These are phyloP conservation scores for Mucor racemosus DNA, from an alignment of 371 early-diverging fungal genomes.

Conservation along the genomic window DNA sequence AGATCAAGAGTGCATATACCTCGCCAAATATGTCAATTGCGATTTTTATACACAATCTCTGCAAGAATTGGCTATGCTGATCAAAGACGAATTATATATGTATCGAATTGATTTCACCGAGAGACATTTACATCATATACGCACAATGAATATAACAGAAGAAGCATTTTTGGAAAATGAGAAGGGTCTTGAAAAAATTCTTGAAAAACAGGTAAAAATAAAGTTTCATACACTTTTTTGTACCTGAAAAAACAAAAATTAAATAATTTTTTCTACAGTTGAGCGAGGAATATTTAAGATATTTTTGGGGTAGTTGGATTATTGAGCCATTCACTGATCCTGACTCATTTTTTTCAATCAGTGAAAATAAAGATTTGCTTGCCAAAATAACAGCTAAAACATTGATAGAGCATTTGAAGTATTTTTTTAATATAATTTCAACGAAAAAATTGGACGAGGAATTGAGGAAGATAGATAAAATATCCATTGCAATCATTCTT, in stretches of 20 bases:
- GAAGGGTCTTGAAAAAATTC: not conserved
- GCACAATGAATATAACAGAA: constrained; percentile 5
- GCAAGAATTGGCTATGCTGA: not conserved
- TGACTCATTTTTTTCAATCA: constrained; percentile 2
- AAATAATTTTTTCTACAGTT: not conserved
- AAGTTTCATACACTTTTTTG: too few species aligned
- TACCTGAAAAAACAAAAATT: not conserved
- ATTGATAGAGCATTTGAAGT: constrained; percentile 5
- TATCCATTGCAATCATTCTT: not conserved
- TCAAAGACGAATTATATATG: constrained; percentile 4
- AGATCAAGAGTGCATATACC: not conserved
- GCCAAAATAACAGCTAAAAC: constrained; percentile 4
- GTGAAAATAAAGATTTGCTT: constrained; percentile 7
- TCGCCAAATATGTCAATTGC: not conserved
- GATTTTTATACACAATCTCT: not conserved
- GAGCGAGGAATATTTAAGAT: not conserved
- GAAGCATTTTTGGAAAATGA: not conserved
- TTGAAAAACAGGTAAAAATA: not conserved
- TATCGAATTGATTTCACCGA: constrained; percentile 1
- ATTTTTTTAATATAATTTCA: constrained; percentile 6
- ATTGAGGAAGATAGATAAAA: not conserved
- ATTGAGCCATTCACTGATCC: not conserved
- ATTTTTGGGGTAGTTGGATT: constrained; percentile 7
- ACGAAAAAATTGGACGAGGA: constrained; percentile 1
- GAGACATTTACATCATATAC: not conserved